phyloP scores from a whole-genome alignment of 2,329 filamentous ascomycete species.

The Orbilia javanica region DNA sequence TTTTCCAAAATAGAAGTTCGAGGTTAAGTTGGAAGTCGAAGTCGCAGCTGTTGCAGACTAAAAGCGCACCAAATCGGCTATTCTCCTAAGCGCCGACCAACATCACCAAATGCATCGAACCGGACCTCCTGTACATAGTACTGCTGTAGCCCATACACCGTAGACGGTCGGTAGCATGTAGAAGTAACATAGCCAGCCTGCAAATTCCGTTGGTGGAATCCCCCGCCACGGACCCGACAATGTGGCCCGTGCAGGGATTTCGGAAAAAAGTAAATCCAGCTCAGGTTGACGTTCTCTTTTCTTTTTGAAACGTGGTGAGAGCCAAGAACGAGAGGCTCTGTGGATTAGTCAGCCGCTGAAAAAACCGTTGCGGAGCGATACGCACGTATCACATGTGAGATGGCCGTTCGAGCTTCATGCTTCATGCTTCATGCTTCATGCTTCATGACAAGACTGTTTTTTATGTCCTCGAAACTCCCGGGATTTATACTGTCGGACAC shows the following conservation, averaged over 20 bases:
- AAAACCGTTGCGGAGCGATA: too few species aligned
- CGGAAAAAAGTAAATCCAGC: constrained; percentile 58
- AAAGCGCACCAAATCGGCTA: constrained; percentile 16
- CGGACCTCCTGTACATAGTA: too few species aligned
- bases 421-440: not conserved
- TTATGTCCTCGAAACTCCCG: not conserved
- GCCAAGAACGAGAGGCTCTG: constrained; percentile 50
- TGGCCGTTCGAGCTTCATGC: not conserved
- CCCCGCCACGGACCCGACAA: constrained; percentile 2
- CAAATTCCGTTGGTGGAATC: constrained; percentile 35
- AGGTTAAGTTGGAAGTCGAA: constrained; percentile 4
- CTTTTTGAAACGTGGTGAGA: constrained; percentile 51
- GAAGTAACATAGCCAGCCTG: constrained; percentile 4
- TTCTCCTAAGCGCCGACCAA: constrained; percentile 2
- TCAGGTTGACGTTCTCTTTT: not conserved
- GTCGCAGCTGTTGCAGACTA: not conserved
- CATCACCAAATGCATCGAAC: not conserved
- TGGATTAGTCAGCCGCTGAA: constrained; percentile 13
- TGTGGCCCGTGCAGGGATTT: constrained; percentile 33
- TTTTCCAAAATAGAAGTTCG: not conserved
- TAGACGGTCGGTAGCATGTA: too few species aligned
- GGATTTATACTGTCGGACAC: not conserved
- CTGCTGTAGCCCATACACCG: not conserved
- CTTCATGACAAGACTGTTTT: too few species aligned
- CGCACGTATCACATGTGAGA: constrained; percentile 57